These are phyloP conservation scores for Protostelium mycophagum DNA, from an alignment of 78 protist genomes.

Conservation along the genomic window DNA sequence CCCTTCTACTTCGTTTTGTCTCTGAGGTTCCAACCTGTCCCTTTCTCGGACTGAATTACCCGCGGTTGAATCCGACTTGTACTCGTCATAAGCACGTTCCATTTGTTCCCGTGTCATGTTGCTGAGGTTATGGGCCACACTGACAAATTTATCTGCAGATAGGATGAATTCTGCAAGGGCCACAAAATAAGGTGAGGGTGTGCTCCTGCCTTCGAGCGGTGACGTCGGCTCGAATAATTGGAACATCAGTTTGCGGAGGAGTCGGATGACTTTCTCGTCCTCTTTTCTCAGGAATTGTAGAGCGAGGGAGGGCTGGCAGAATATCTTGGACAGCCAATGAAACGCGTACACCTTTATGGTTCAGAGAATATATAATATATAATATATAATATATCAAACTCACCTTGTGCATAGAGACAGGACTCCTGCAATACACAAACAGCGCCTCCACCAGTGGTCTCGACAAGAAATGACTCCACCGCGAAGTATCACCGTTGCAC, in stretches of 20 bases:
- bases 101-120: no score
- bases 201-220: background rate
- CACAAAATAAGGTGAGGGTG: background rate
- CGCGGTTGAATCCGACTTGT: no score
- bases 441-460: background rate
- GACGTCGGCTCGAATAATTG: background rate
- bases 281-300: no score
- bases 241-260: background rate
- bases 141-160: background rate
- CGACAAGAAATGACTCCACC: background rate
- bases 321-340: background rate
- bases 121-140: no score
- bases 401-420: background rate
- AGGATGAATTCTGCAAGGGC: background rate
- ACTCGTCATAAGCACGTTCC: no score
- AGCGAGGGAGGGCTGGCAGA: background rate
- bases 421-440: background rate
- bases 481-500: background rate
- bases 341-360: background rate
- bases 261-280: background rate
- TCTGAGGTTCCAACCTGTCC: no score
- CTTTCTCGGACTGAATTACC: no score
- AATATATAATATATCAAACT: background rate
- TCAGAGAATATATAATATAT: no score
- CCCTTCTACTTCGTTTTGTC: no score